Base-by-base conservation (phyloP, 2,329 filamentous ascomycete species). In the Paraphoma sp. region DNA sequence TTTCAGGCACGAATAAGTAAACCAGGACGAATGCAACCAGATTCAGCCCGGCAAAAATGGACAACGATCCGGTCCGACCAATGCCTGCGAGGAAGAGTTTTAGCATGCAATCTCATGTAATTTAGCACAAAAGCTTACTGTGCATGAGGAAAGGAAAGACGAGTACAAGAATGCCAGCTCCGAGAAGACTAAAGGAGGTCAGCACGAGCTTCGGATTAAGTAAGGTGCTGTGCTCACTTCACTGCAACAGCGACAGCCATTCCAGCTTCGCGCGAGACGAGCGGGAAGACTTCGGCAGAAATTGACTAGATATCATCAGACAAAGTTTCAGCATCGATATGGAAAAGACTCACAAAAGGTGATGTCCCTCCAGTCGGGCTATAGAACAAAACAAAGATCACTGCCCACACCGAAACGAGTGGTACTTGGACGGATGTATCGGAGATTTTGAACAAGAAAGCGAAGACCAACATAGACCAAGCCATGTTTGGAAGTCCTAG, bases 201-300 rank as follows among this genome's bases (percentile, higher is more conserved):
- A 36, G 33, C 33, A 36, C 33, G 12, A 45, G 18, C 10, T 45
- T 28, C 7, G 28, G 14, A 45, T 45, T 14, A 28, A 12, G 8
- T 14, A 12, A 18, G 6, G 6, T 11, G 14, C 14, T 4, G 28
- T 45, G 8, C 42, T 45, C 14, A 45, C 42, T 45, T 45, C 18
- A 76, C 74, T 1, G 75, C 74, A 2, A 79, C 75, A 0, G 75
- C 74, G 44, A 75, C 76, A 29, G 68, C 70, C 62, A 67, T 65
- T 2, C 65, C 65, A 1, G 54, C 63, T 49, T 68, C 65, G n/a
- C 65, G 56, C 38, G 62, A 65, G 6, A 68, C 63, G n/a, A 67
- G 38, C 12, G 64, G 64, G 18, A 65, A 67, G 3, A 67, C 63
- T 14, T 68, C 63, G 14, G 63, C 64, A 2, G 62, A 63, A 38